Base-by-base conservation (phyloP, 108 stramenopile species). In the Cyclotella sp. region DNA sequence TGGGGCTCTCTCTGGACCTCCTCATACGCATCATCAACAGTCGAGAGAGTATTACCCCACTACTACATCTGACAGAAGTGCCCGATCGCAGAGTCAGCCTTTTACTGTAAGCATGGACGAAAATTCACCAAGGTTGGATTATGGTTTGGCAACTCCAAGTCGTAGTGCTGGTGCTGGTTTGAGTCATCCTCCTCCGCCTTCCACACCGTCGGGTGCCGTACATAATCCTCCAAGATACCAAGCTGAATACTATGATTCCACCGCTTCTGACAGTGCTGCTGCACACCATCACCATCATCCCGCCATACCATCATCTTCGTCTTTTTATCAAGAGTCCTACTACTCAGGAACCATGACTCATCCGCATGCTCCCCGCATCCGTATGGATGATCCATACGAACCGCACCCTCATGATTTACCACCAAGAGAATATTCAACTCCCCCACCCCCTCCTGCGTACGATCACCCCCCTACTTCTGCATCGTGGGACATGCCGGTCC, bases 401-500 rank as follows among this genome's bases (percentile, higher is more conserved):
- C 49, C 49, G 19, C 49, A 51, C 49, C 49, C 49, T 1, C 49
- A 19, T 51, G 14, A 24, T 12, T 9, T 47, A 22, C 65, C 21
- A 46, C 52, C 13, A 18, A 52, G 30, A 40, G 57, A 43, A 14
- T 70, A 41, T 42, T 9, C 46, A 13, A 46, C 47, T 0, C 67
- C 61, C 19, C 68, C 68, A 42, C 75, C 75, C 29, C 54, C 40
- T 34, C 63, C 54, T 52, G 21, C 63, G 19, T 68, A 72, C 39
- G 68, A 65, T 18, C 74, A 18, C 12, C 58, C 27, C 14, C 61
- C 34, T 55, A 24, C 21, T 9, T 21, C 63, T 22, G 64, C 10
- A 55, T 54, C 26, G 19, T 34, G 72, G 58, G 34, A 34, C 6
- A 6, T 34, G 2, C 34, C 59, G 7, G 75, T 76, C 24, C 43